Percentiles rank a stretch among this genome's conserved stretches.
These are phyloP conservation scores for Mucor plumbeus DNA, from an alignment of 371 early-diverging fungal species.

Conservation along the genomic window DNA sequence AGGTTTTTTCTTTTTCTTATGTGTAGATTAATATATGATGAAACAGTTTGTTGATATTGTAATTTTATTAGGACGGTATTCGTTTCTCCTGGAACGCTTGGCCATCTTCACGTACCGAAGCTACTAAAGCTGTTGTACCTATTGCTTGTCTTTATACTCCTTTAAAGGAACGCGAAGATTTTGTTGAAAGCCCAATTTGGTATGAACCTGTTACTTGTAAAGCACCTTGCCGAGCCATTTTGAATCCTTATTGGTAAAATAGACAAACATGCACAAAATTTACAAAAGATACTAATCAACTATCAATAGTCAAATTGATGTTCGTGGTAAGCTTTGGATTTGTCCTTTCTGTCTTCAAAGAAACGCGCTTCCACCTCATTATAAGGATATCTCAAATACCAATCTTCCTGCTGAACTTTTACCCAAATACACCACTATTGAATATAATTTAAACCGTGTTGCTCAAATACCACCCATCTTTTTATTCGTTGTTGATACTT, in stretches of 20 bases:
- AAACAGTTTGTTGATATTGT: background rate
- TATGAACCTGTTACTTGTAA: conserved; percentile 99
- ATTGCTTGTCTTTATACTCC: conserved; percentile 97
- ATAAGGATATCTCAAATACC: conserved; percentile 94
- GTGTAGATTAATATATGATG: background rate
- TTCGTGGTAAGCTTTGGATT: conserved; percentile 96
- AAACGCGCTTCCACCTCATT: conserved; percentile 98
- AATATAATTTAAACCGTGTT: conserved; percentile 87
- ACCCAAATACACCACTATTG: conserved; percentile 95
- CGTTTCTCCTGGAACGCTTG: conserved; percentile 99
- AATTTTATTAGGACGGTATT: conserved; percentile 74
- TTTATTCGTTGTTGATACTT: conserved; percentile 98
- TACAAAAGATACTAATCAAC: background rate
- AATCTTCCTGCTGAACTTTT: conserved; percentile 98
- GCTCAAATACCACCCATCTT: conserved; percentile 95
- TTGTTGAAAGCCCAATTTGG: conserved; percentile 73
- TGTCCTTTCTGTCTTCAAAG: conserved; percentile 99
- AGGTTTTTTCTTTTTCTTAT: background rate
- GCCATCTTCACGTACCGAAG: conserved; percentile 94
- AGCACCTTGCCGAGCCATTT: conserved; percentile 93
- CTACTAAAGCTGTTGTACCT: conserved; percentile 95
- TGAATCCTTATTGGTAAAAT: conserved; percentile 96
- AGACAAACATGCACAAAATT: background rate
- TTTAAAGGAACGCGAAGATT: conserved; percentile 91
- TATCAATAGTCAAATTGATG: conserved; percentile 85